A percentile compares a stretch with the other conserved stretches of the same genome.
phyloP scores from a whole-genome alignment of 768 basidiomycete species.

The Lanmaoa pseudosensibilis region DNA sequence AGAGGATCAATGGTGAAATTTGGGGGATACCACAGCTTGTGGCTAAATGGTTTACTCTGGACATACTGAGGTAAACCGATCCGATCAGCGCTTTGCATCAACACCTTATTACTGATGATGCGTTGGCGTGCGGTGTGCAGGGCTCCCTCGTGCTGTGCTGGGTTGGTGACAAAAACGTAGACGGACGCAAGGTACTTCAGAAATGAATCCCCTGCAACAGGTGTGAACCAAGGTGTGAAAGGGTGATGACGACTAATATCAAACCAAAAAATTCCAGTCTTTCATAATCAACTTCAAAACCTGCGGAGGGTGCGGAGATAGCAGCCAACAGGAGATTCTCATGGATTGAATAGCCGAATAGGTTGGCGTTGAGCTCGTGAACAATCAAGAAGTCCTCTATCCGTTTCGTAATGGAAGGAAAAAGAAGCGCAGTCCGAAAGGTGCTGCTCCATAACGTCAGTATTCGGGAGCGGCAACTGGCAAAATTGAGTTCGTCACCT shows the following conservation, averaged over 20 bases:
- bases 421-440: slow-evolving; percentile 62
- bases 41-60: slow-evolving; percentile 66
- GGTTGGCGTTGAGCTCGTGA: slow-evolving; percentile 71
- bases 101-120: slow-evolving; percentile 72
- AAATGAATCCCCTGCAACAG: slow-evolving; percentile 66
- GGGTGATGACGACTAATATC: slow-evolving; percentile 14
- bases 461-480: slow-evolving; percentile 17
- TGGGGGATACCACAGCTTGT: slow-evolving; percentile 66
- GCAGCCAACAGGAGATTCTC: slow-evolving; percentile 65
- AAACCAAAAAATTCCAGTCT: slow-evolving; percentile 79
- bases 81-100: slow-evolving; percentile 54
- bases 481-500: slow-evolving; percentile 47
- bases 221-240: slow-evolving; percentile 25
- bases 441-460: slow-evolving; percentile 45
- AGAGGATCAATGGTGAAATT: slow-evolving; percentile 35
- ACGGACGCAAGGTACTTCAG: slow-evolving; percentile 76
- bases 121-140: slow-evolving; percentile 65
- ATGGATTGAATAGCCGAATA: slow-evolving; percentile 62
- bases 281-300: slow-evolving; percentile 76
- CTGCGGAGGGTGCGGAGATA: slow-evolving; percentile 67
- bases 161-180: slow-evolving; percentile 71
- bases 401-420: slow-evolving; percentile 73
- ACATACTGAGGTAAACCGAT: slow-evolving; percentile 71
- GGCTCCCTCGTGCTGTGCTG: slow-evolving; percentile 61
- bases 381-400: slow-evolving; percentile 75